Conservation (phyloP, 768 basidiomycete genomes). For the Zangia roseola region DNA sequence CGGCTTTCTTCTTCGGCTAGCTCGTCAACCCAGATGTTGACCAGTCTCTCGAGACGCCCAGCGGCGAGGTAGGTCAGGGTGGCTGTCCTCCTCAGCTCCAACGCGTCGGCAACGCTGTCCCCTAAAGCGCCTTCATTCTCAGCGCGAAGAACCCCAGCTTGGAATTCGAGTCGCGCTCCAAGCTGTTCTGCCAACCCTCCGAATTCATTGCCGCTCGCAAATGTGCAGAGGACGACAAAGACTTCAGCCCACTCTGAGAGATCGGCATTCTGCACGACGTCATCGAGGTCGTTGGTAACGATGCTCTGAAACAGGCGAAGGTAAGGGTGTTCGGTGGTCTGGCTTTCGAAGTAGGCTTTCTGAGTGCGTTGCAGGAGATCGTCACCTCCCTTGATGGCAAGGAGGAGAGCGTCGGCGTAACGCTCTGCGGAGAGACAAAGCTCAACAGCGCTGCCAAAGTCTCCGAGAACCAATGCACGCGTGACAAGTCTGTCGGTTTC, state of each 20-base stretch:
- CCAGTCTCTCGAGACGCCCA: conserved; percentile 79
- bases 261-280: conserved; percentile 96
- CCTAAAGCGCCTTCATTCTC: conserved; percentile 42
- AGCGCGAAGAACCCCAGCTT: conserved; percentile 59
- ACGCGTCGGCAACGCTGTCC: conserved; percentile 33
- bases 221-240: conserved; percentile 95
- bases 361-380: conserved; percentile 87
- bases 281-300: conserved; percentile 86
- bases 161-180: conserved; percentile 86
- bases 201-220: conserved; percentile 84
- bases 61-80: conserved; percentile 93
- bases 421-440: conserved; percentile 86
- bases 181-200: conserved; percentile 86
- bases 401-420: conserved; percentile 91
- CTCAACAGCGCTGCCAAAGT: conserved; percentile 89
- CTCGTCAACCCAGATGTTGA: conserved; percentile 92
- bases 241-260: conserved; percentile 94
- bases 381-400: conserved; percentile 87
- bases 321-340: conserved; percentile 75
- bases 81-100: conserved; percentile 77
- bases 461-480: conserved; percentile 92
- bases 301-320: conserved; percentile 94
- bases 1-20: conserved; percentile 78
- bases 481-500: conserved; percentile 88
- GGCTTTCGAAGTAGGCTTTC: conserved; percentile 88